Evolutionary conservation across 108 stramenopile species (phyloP), one percentile per base, ranked within the genome.

Genomic region (Schizochytrium sp.): DNA sequence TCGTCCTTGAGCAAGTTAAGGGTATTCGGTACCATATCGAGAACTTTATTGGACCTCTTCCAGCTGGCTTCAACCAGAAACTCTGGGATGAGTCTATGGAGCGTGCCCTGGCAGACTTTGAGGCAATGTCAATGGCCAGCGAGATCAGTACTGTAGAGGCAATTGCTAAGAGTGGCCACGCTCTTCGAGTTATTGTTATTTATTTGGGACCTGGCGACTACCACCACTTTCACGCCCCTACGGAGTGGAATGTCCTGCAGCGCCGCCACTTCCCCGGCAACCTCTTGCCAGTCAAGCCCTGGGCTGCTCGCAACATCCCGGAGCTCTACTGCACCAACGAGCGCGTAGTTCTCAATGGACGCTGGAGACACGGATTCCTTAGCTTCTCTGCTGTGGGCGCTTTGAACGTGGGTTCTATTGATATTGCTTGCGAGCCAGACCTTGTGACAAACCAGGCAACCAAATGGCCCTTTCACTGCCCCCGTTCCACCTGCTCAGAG

Each of bases 1-100:
- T 83, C 50, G 76, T 83, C 47, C 53, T 83, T 38, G 76, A 83
- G 47, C 76, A 83, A 28, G 76, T 83, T 40, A 83, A 83, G 53
- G 76, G 76, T 28, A 55, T 83, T 53, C 53, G 50, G 38, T 83
- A 83, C 76, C 47, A 55, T 3, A 49, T 83, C 13, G 76, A 49
- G 2, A 55, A 83, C 50, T 83, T 83, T 83, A 49, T 83, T 1
- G 76, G 76, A 17, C 47, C 50, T 8, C 50, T 83, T 42, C 76
- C 76, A 47, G 76, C 47, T 8, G 76, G 50, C 13, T 83, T 83
- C 53, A 44, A 69, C 64, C 12, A 69, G 42, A 69, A 69, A 44
- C 64, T 69, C 28, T 69, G 64, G 64, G 64, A 69, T 0, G 64
- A 69, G 10, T 69, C 64, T 44, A 69, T 69, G 64, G 64, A 69